Base-by-base conservation (phyloP, 202 grass and related monocot species). In the Hordeum pubiflorum region DNA sequence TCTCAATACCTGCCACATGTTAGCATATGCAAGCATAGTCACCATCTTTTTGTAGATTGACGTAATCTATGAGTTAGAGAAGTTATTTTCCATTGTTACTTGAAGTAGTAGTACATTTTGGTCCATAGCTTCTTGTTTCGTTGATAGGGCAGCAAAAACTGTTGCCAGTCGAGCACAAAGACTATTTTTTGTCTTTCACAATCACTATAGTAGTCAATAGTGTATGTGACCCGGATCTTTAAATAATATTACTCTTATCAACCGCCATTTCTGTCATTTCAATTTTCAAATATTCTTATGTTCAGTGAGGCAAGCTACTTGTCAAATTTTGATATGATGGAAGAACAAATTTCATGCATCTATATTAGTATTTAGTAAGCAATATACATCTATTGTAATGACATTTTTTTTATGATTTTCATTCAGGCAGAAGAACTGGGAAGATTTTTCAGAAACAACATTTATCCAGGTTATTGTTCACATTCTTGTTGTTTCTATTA, bases 401-500 rank as follows among this genome's bases (percentile, higher is more conserved):
- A 27, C 48, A 17, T 9, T 55, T 74, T 85, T 58, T 59, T 48
- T 18, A 50, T 55, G 11, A 33, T 86, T 66, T 81, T 71, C 62
- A 46, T 74, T 81, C 83, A 99, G 96, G 96, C 96, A 86, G 96
- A 99, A 82, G 96, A 99, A 72, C 69, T 99, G 85, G 96, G 96
- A 90, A 93, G 96, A 58, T 99, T 91, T 82, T 99, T 95, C 85
- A 88, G 96, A 83, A 96, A 99, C 66, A 99, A 99, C 79, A 99
- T 99, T 67, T 99, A 99, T 93, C 92, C 96, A 93, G 96, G 96
- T 99, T 76, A 41, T 58, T 62, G 29, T 85, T 74, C 67, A 62
- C 52, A 69, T 83, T 76, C 39, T 72, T 69, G 11, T 63, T 69
- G 9, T 70, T 78, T 69, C 56, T 76, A 85, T 43, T 58, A 86